Base-by-base conservation (phyloP, 1,284 basidiomycete genomes). In the Ustilago hordei region DNA sequence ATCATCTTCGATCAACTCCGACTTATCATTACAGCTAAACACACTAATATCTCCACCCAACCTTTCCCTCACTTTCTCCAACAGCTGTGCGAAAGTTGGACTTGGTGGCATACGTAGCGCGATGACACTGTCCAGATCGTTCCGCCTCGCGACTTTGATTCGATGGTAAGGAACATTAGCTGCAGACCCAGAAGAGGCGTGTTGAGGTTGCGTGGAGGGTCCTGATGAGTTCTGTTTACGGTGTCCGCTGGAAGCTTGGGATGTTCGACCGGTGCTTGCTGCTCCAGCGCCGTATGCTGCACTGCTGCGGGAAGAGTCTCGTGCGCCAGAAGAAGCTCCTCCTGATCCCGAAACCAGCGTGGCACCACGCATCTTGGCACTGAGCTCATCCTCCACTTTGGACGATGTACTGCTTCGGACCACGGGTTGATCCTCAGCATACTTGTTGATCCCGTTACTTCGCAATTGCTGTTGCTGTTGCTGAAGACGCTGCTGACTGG, bases 31-130 rank as follows among this genome's bases (percentile, higher is more conserved):
- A 47, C 88, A 60, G 39, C 57, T 58, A 89, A 55, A 89, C 88
- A 17, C 84, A 87, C 36, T 58, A 13, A 97, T 91, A 72, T 93
- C 92, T 4, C 89, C 89, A 0, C 95, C 95, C 8, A 99, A 88
- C 55, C 95, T 90, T 60, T 92, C 90, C 77, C 93, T 91, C 38
- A 97, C 93, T 88, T 98, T 99, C 58, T 92, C 92, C 88, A 98
- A 91, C 70, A 99, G 89, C 83, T 96, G 93, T 13, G 87, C 88
- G 81, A 93, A 92, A 6, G 93, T 91, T 36, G 98, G 95, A 41
- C 90, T 90, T n/a, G 96, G 95, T 81, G 96, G 95, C 48, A 98
- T 95, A n/a, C 97, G 92, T 60, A 99, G 94, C 3, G 97, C 96
- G 71, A 99, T 94, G 59, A 99, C 89, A 85, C 98, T 96, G 85